phyloP scores from a whole-genome alignment of 192 early-diverging fungal species.

The Funneliformis geosporum region DNA sequence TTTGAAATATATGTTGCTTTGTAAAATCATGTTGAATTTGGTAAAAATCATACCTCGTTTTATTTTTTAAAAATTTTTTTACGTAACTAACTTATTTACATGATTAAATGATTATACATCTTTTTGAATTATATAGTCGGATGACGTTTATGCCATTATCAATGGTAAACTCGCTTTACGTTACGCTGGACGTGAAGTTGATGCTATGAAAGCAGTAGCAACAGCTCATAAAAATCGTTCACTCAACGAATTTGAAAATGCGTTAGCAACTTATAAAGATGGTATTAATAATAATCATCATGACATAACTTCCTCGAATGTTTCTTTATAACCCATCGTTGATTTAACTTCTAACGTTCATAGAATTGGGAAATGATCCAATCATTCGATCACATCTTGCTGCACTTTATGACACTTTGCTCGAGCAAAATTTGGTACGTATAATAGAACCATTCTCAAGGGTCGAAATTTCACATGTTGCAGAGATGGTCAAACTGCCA shows the following conservation, averaged over 20 bases:
- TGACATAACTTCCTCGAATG: not conserved
- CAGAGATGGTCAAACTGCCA: constrained; percentile 89
- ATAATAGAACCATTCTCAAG: constrained; percentile 98
- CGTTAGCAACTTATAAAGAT: constrained; percentile 80
- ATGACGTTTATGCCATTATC: constrained; percentile 90
- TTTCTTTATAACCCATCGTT: not conserved
- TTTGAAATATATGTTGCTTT: constrained; percentile 97
- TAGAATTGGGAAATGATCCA: constrained; percentile 88
- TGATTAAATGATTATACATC: not conserved
- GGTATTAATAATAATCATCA: constrained; percentile 53
- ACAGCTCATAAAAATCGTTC: constrained; percentile 96
- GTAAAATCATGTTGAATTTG: constrained; percentile 98
- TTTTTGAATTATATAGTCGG: constrained; percentile 60
- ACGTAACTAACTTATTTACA: constrained; percentile 9
- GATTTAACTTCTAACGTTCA: not conserved
- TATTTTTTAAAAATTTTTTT: constrained; percentile 2
- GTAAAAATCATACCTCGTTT: constrained; percentile 45
- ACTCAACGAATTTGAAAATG: constrained; percentile 94
- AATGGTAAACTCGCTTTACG: constrained; percentile 89
- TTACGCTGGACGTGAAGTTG: constrained; percentile 86
- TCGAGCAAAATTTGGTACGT: constrained; percentile 95
- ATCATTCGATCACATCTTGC: constrained; percentile 93
- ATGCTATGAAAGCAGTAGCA: constrained; percentile 93
- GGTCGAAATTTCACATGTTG: constrained; percentile 95
- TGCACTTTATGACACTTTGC: constrained; percentile 90